phyloP scores from a whole-genome alignment of 1,284 basidiomycete genomes.

The Ceratobasidium sp. region DNA sequence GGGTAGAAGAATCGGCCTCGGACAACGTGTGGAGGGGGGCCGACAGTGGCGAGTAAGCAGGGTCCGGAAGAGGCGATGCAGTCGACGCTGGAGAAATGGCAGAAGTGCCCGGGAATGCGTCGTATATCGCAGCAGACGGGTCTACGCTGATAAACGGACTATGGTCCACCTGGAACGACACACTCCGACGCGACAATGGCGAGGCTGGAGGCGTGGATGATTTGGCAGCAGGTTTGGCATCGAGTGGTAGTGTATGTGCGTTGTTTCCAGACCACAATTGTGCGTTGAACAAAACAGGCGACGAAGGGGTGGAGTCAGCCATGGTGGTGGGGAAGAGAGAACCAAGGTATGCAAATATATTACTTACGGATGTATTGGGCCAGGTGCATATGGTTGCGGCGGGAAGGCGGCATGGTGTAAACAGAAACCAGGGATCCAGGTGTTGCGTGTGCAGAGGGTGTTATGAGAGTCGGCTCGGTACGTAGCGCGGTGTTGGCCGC shows the following conservation, averaged over 20 bases:
- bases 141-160: conserved; percentile 31
- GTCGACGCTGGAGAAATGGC: conserved; percentile 30
- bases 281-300: conserved; percentile 35
- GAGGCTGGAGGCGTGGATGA: conserved; percentile 23
- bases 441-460: too few species aligned
- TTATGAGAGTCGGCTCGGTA: too few species aligned
- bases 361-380: conserved; percentile 31
- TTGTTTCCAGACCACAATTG: conserved; percentile 18
- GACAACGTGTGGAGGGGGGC: background rate
- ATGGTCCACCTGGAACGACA: conserved; percentile 31
- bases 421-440: conserved; percentile 8
- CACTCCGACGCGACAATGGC: conserved; percentile 4
- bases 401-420: conserved; percentile 33
- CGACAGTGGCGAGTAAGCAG: background rate
- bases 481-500: too few species aligned
- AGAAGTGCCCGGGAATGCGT: background rate
- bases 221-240: background rate
- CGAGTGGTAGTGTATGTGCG: background rate
- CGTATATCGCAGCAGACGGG: background rate
- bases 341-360: conserved; percentile 14
- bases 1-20: background rate
- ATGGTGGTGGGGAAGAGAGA: background rate
- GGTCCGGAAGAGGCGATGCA: conserved; percentile 6
- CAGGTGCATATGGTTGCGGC: conserved; percentile 29
- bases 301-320: conserved; percentile 7